Evolutionary conservation across 768 basidiomycete genomes (phyloP), one percentile per base, ranked within the genome.

Genomic region (Rhizopogon roseolus): DNA sequence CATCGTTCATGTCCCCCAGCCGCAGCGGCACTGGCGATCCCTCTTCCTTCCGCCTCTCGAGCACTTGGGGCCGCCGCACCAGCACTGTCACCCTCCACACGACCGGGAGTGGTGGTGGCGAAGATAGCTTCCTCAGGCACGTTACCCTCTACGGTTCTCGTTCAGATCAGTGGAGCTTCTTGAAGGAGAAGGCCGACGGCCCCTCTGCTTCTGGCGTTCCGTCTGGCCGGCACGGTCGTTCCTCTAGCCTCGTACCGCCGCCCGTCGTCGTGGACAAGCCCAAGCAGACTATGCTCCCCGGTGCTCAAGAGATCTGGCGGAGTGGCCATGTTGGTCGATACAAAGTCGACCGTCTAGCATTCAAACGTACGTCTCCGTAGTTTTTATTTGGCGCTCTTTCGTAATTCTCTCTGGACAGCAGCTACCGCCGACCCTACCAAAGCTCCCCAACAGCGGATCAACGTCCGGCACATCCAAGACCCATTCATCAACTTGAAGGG

Each of bases 401-500:
- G 6, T 11, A 29, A 50, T 50, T 48, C 41, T 32, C 41, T 48
- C 37, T 54, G 7, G 36, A 46, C 55, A 78, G 79, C 64, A 29
- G 63, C 60, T 54, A 51, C 73, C 39, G 65, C 75, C 22, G 79
- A 84, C 61, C 72, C 80, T 16, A 66, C 74, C 41, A 85, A 86
- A 65, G 79, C 78, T 13, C 76, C 78, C 8, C 86, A 87, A 54
- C 87, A 90, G 58, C 84, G 89, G 19, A 71, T 91, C 22, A 81
- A 81, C 49, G 72, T 88, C 41, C 75, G 75, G 7, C 82, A 81
- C 54, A 73, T 82, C 51, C 72, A 76, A 25, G 82, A 80, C 57
- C 76, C 77, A 0, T 79, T 22, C 22, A 22, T 22, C 22, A 22
- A 72, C 55, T 66, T 71, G n/a, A 67, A 66, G 32, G 70, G 64